phyloP scores from a whole-genome alignment of 768 basidiomycete genomes.

The Pleurotus djamor region DNA sequence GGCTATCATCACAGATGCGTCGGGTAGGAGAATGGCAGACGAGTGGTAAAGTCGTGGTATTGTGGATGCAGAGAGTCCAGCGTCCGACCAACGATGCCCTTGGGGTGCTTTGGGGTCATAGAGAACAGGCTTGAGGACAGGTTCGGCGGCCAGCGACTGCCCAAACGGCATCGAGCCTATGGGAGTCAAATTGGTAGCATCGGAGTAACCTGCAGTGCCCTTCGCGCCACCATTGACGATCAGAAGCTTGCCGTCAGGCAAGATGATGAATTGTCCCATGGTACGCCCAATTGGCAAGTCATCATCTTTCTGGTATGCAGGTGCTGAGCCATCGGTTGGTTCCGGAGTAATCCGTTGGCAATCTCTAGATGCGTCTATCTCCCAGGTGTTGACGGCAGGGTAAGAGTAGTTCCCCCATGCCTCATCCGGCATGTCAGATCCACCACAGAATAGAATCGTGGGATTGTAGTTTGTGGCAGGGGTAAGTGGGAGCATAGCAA shows the following conservation, averaged over 20 bases:
- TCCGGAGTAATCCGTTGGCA: constrained; percentile 89
- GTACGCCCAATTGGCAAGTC: constrained; percentile 71
- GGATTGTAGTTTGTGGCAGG: constrained; percentile 86
- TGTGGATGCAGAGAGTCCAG: constrained; percentile 54
- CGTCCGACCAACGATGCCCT: constrained; percentile 74
- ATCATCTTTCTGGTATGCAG: constrained; percentile 70
- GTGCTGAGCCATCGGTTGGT: constrained; percentile 61
- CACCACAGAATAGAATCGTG: constrained; percentile 90
- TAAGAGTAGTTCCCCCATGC: constrained; percentile 76
- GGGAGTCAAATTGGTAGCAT: constrained; percentile 22
- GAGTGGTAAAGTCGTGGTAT: constrained; percentile 93
- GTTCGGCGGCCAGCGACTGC: constrained; percentile 77
- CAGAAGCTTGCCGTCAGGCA: constrained; percentile 77
- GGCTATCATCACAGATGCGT: constrained; percentile 82
- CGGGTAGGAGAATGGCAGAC: constrained; percentile 84
- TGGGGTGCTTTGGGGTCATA: constrained; percentile 75
- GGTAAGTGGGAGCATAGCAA: constrained; percentile 88
- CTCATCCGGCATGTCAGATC: constrained; percentile 70
- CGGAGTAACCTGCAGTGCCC: constrained; percentile 86
- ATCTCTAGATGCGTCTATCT: constrained; percentile 64
- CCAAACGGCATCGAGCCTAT: constrained; percentile 56
- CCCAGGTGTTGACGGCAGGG: constrained; percentile 74
- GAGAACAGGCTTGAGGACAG: constrained; percentile 75
- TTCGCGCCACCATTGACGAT: constrained; percentile 81
- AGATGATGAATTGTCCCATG: constrained; percentile 90